Base-by-base conservation (phyloP, 495 filamentous ascomycete species). In the Penicillium bialowiezense region DNA sequence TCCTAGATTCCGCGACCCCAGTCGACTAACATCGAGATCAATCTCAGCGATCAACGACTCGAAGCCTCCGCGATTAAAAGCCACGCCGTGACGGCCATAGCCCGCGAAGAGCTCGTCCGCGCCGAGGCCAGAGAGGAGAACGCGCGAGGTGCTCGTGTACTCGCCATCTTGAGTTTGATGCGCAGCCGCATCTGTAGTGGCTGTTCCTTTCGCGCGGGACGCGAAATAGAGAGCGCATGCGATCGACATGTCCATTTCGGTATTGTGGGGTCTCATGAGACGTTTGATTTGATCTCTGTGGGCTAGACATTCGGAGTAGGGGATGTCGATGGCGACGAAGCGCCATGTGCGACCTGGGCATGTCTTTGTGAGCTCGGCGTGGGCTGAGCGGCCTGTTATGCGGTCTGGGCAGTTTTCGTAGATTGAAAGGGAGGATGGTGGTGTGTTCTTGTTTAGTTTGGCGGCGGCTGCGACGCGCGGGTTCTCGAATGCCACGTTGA, bases 221-320 rank as follows among this genome's bases (percentile, higher is more conserved):
- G 93, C 90, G 63, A 98, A 98, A 70, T 96, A 97, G 37, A 97
- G 77, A 0, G 93, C 93, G 43, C 80, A 83, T 2, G 87, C 87
- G 56, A 99, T 97, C n/a, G 95, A 97, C 3, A 97, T 77, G 59
- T 99, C 93, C 93, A 99, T 99, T 65, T 97, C 95, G 0, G 93
- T 97, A 58, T 95, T 90, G 65, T 97, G 93, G 0, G 93, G 93
- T 56, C 86, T 78, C 58, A 97, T 93, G 12, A 99, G 77, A 2
- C 79, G 77, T 31, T 89, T 78, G 3, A 97, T 77, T 5, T 70
- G 73, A 6, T 76, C 57, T 38, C 90, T 83, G 58, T 96, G 89
- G 3, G 76, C 71, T 36, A 85, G 52, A 0, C 85, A 87, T 51
- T 95, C 89, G 10, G 73, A 56, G 56, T 91, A 95, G 0, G 93